A percentile compares a stretch with the other conserved stretches of the same genome.
Conservation (phyloP, 2,329 filamentous ascomycete species). For the Orbilia ellipsospora region DNA sequence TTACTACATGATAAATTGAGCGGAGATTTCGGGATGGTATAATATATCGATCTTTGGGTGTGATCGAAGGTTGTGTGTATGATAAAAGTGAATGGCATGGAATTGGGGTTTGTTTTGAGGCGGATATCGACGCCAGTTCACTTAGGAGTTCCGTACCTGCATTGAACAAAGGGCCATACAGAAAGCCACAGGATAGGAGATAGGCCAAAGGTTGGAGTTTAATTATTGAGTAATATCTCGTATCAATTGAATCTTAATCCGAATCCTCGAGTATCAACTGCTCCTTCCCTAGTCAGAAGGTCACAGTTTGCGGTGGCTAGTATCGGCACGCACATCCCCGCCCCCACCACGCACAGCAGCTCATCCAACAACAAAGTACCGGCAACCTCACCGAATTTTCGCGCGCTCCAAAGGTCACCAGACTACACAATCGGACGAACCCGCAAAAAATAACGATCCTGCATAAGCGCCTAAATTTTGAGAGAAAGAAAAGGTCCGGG, state of each 20-base stretch:
- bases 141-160: too few relatives aligned
- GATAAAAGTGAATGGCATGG: too few relatives aligned
- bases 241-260: too few relatives aligned
- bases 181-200: too few relatives aligned
- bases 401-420: not conserved
- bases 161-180: too few relatives aligned
- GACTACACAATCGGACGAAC: constrained; percentile 20
- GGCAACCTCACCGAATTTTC: not conserved
- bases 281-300: constrained; percentile 50
- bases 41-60: not conserved
- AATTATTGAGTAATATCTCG: too few relatives aligned
- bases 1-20: not conserved
- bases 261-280: not conserved
- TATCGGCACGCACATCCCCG: constrained; percentile 22
- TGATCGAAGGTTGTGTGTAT: not conserved
- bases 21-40: not conserved
- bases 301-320: constrained; percentile 17
- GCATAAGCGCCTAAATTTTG: constrained; percentile 10
- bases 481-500: not conserved
- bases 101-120: too few relatives aligned
- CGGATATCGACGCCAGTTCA: too few relatives aligned
- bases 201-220: too few relatives aligned
- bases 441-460: constrained; percentile 20
- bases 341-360: not conserved
- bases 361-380: too few relatives aligned